Conservation (phyloP, 75 land plant species). For the Cupressus sempervirens region DNA sequence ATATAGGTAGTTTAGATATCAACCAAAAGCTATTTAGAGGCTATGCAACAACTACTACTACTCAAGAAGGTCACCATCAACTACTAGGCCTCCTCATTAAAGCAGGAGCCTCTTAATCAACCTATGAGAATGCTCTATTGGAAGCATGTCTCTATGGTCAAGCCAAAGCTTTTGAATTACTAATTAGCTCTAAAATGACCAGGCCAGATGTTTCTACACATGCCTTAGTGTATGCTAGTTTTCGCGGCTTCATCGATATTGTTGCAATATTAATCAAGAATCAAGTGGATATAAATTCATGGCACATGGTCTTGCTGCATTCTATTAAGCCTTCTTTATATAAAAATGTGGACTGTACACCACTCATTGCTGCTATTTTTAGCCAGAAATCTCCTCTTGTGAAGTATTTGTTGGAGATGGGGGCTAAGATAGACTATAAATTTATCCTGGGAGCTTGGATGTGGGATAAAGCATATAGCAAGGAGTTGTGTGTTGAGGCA, state of each 20-base stretch:
- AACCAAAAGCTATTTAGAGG: constrained; percentile 50
- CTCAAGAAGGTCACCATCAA: constrained; percentile 41
- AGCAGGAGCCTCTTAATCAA: constrained; percentile 49
- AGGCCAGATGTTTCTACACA: constrained; percentile 33
- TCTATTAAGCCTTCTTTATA: constrained; percentile 51
- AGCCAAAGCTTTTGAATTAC: constrained; percentile 31
- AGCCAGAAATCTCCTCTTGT: constrained; percentile 41
- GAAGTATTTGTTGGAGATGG: constrained; percentile 43
- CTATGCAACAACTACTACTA: constrained; percentile 57
- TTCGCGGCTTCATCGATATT: constrained; percentile 50
- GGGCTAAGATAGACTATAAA: constrained; percentile 36
- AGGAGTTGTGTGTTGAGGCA: constrained; percentile 53
- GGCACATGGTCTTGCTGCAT: constrained; percentile 37
- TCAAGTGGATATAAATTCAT: constrained; percentile 51
- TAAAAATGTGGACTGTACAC: constrained; percentile 54
- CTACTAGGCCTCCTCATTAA: constrained; percentile 37
- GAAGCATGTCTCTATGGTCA: constrained; percentile 53
- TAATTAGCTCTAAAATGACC: constrained; percentile 46
- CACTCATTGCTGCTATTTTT: constrained; percentile 49
- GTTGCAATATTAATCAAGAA: constrained; percentile 42
- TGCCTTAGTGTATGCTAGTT: constrained; percentile 49
- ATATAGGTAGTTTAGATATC: constrained; percentile 34
- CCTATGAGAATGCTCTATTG: constrained; percentile 57
- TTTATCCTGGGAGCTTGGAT: constrained; percentile 52
- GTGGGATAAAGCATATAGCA: constrained; percentile 42